phyloP scores from a whole-genome alignment of 1,284 basidiomycete species.

The Irpex sp. region DNA sequence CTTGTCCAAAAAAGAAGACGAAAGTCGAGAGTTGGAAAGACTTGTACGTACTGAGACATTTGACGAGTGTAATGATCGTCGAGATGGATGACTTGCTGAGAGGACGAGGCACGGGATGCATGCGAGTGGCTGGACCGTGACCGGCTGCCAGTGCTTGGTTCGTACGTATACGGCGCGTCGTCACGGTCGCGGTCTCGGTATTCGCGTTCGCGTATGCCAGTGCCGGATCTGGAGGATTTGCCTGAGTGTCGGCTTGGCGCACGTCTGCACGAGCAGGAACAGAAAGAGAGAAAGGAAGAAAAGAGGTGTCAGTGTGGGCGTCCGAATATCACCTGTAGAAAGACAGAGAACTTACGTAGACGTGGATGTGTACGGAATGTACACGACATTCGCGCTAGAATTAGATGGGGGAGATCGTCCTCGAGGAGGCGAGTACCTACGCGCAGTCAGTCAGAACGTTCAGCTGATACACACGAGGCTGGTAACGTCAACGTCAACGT shows the following conservation, averaged over 20 bases:
- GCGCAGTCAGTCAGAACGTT: not conserved
- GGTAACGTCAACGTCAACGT: not conserved
- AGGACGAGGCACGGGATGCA: constrained; percentile 1
- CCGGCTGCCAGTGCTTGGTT: not conserved
- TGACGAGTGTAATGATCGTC: constrained; percentile 5
- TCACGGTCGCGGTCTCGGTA: too few species aligned
- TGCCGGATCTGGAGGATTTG: constrained; percentile 3
- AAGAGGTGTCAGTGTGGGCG: not conserved
- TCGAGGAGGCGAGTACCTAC: not conserved
- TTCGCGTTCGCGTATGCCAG: too few species aligned
- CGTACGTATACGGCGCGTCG: not conserved
- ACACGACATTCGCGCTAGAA: constrained; percentile 1
- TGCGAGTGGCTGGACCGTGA: not conserved
- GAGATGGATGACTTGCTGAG: constrained; percentile 5
- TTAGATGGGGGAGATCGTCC: not conserved
- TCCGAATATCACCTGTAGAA: not conserved
- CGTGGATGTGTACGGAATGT: not conserved
- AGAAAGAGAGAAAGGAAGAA: not conserved
- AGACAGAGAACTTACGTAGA: not conserved
- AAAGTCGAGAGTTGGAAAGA: too few species aligned
- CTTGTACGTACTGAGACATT: constrained; percentile 3
- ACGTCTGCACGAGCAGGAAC: not conserved
- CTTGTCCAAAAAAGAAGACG: too few species aligned
- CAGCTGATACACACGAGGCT: not conserved
- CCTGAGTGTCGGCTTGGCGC: constrained; percentile 3